These are phyloP conservation scores for Saccharomycopsis fermentans DNA, from an alignment of 805 yeast species.

Conservation along the genomic window DNA sequence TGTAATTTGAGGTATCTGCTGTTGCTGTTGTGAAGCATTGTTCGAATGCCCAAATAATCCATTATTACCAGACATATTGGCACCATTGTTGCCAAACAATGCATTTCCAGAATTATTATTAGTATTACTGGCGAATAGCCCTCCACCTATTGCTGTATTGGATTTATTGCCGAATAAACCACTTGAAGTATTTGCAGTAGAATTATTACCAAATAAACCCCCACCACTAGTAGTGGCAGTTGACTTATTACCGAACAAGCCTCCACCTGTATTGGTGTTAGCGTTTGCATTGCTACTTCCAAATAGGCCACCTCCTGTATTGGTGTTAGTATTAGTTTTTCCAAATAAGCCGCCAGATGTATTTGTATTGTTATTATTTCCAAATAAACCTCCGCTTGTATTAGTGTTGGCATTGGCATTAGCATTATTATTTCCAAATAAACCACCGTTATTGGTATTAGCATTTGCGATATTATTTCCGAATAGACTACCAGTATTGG, in stretches of 20 bases:
- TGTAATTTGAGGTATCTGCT: conserved; percentile 41
- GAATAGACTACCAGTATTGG: conserved; percentile 20
- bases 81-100: conserved; percentile 22
- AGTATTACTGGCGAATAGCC: conserved; percentile 22
- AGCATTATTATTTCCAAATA: conserved; percentile 27
- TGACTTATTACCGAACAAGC: conserved; percentile 28
- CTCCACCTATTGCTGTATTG: conserved; percentile 7
- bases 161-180: conserved; percentile 22
- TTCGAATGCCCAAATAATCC: conserved; percentile 27
- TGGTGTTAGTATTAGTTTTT: conserved; percentile 12
- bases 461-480: conserved; percentile 17
- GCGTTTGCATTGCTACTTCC: conserved; percentile 17
- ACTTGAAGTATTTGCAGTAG: conserved; percentile 16
- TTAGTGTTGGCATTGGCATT: conserved; percentile 7
- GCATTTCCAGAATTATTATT: conserved; percentile 24
- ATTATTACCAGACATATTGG: conserved; percentile 20
- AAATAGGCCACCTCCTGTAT: conserved; percentile 21
- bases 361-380: conserved; percentile 19
- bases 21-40: conserved; percentile 22
- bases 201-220: conserved; percentile 27
- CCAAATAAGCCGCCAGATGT: conserved; percentile 28
- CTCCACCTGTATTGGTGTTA: conserved; percentile 13
- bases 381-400: conserved; percentile 8
- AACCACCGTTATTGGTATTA: conserved; percentile 14
- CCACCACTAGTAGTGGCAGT: conserved; percentile 14